phyloP scores from a whole-genome alignment of 305 asterid genomes.

The Rubia tinctorum region DNA sequence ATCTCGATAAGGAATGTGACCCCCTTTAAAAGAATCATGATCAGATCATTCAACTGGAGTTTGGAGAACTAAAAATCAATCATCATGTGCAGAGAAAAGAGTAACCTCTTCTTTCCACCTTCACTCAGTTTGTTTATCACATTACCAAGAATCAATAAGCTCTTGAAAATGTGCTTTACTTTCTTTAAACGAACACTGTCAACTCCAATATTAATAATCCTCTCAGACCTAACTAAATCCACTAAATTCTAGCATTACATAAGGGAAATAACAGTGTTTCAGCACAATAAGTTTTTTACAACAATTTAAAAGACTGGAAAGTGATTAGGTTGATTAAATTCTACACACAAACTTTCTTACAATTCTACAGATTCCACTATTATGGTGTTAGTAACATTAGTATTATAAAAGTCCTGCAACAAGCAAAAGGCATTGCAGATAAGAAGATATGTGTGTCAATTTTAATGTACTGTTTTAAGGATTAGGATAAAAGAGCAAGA shows the following conservation, averaged over 20 bases:
- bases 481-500: not conserved
- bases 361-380: not conserved
- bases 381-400: not conserved
- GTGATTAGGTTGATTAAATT: not conserved
- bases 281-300: not conserved
- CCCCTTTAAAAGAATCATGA: slow-evolving; percentile 47
- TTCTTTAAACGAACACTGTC: slow-evolving; percentile 96
- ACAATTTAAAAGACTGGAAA: not conserved
- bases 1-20: slow-evolving; percentile 95
- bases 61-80: slow-evolving; percentile 12
- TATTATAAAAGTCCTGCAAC: not conserved
- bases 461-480: not conserved
- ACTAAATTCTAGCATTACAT: slow-evolving; percentile 65
- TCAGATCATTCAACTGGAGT: slow-evolving; percentile 7
- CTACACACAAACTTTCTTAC: not conserved
- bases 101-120: slow-evolving; percentile 91
- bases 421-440: not conserved
- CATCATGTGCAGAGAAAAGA: slow-evolving; percentile 10
- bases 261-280: slow-evolving; percentile 21
- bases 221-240: slow-evolving; percentile 95
- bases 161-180: slow-evolving; percentile 97
- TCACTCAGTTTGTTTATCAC: slow-evolving; percentile 96
- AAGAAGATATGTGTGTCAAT: not conserved
- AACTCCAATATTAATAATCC: slow-evolving; percentile 95
- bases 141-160: slow-evolving; percentile 96